Base-by-base conservation (phyloP, 2,329 filamentous ascomycete species). In the Tolypocladium inflatum region DNA sequence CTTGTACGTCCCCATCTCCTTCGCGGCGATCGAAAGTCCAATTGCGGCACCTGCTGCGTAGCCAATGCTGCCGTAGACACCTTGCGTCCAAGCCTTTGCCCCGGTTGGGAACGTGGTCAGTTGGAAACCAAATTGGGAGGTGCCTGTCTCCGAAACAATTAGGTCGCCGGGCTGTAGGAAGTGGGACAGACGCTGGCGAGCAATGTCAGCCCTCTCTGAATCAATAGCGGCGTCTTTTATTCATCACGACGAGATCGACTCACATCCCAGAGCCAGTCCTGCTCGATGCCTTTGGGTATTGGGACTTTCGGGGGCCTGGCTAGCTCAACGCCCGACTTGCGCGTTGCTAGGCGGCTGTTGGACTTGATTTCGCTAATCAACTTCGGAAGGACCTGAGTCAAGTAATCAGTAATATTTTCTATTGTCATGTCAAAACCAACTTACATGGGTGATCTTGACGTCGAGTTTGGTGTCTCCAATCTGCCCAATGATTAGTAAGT, bases 51-150 rank as follows among this genome's bases (percentile, higher is more conserved):
- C 64, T 5, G 60, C 55, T 8, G 62, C 63, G 41, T 64, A 66
- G 21, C 65, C 65, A 55, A 65, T 65, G 41, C 59, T 61, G 10
- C 64, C 64, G 43, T 61, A 67, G 42, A 67, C 58, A 13, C 57
- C 59, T 30, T 67, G 63, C 2, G 64, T 67, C 57, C 58, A 62
- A n/a, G 55, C 45, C 21, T 57, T 55, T 11, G 26, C 53, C n/a
- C 57, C 56, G n/a, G 55, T 5, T 15, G 63, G 63, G 15, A 64
- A 57, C 9, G 37, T 51, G 5, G 60, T 61, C 19, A 37, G 26
- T 3, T 52, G 54, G 43, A 62, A 55, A 1, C 63, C 63, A 10
- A 61, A 53, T 21, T 65, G 63, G n/a, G 59, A 48, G 15, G 63
- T 66, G 37, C 63, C 63, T 11, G 63, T 66, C 54, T 66, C 64